Base-by-base conservation (phyloP, 208 protist genomes). In the Trypanosoma platydactyli region DNA sequence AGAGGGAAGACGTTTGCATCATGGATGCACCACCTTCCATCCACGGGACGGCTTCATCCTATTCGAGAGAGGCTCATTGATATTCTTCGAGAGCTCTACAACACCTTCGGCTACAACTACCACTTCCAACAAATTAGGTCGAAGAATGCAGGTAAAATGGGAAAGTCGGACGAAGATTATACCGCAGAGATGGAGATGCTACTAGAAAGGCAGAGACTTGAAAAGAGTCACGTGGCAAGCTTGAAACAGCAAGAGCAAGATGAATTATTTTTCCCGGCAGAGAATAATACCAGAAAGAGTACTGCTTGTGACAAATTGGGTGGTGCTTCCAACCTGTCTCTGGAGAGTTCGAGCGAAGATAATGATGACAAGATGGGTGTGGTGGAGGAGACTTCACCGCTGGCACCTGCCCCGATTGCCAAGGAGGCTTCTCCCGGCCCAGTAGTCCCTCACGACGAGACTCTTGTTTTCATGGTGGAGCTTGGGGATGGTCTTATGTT, bases 81-180 rank as follows among this genome's bases (percentile, higher is more conserved):
- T 29, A 80, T 85, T 30, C 64, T 94, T 1, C 60, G 77, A 55
- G 51, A 80, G 41, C 78, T 94, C n/a, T 87, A 89, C 64, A 40
- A 75, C 20, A 22, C 71, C 57, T 89, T 84, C 74, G 75, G 92
- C 60, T 94, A 92, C 61, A 73, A 81, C 51, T 65, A 76, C 40
- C 64, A 88, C 48, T 91, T 94, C 54, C 69, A 81, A 42, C 53
- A 83, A 1, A 77, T 71, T 45, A 51, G 54, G 18, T 2, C 18
- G 16, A 18, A n/a, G 6, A 61, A 54, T 30, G 3, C 48, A 6
- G 0, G n/a, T 29, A 15, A 0, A 18, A 1, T 1, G 13, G 5
- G 0, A 0, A 84, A 85, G 49, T 65, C 77, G 12, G 57, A 82
- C n/a, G 77, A 71, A 16, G 73, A 82, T n/a, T 88, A 83, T 58